phyloP scores from a whole-genome alignment of 164 flowering plant genomes.

The Chimonanthus salicifolius region DNA sequence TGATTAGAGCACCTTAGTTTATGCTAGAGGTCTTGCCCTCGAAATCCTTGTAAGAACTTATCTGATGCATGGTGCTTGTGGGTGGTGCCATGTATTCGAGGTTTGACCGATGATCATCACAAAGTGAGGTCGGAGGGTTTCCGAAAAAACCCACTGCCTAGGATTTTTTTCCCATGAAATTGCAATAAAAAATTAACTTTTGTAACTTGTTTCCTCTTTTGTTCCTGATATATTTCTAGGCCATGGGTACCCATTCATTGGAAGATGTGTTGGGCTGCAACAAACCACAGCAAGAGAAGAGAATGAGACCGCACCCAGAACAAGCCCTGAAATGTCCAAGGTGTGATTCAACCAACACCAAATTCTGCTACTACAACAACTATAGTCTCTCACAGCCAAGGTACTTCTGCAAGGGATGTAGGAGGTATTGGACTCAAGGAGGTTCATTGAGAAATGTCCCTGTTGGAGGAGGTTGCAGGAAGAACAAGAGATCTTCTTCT shows the following conservation, averaged over 20 bases:
- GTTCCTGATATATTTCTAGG: conserved; percentile 27
- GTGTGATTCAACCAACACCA: conserved; percentile 87
- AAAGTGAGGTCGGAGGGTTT: too few relatives aligned
- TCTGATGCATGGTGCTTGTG: too few relatives aligned
- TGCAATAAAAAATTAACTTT: too few relatives aligned
- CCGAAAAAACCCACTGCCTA: neutral
- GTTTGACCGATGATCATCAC: neutral
- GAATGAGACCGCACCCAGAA: conserved; percentile 62
- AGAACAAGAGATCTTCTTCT: conserved; percentile 64
- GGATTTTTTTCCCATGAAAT: neutral
- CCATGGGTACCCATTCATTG: conserved; percentile 43
- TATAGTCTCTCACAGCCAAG: conserved; percentile 93
- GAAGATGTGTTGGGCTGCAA: conserved; percentile 57
- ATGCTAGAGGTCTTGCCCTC: too few relatives aligned
- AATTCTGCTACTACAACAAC: conserved; percentile 97
- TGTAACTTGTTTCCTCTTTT: neutral
- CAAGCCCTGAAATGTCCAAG: conserved; percentile 87
- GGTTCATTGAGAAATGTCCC: conserved; percentile 93
- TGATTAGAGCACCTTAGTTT: too few relatives aligned
- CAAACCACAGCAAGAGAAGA: conserved; percentile 52
- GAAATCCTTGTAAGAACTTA: too few relatives aligned
- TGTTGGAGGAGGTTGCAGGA: conserved; percentile 95
- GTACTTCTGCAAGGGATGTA: conserved; percentile 87
- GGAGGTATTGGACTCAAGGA: conserved; percentile 97
- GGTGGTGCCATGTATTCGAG: too few relatives aligned